Percentiles rank a stretch among this genome's conserved stretches.
Evolutionary conservation across 2,329 filamentous ascomycete genomes (phyloP).

Genomic region (Fusarium protoensiforme): DNA sequence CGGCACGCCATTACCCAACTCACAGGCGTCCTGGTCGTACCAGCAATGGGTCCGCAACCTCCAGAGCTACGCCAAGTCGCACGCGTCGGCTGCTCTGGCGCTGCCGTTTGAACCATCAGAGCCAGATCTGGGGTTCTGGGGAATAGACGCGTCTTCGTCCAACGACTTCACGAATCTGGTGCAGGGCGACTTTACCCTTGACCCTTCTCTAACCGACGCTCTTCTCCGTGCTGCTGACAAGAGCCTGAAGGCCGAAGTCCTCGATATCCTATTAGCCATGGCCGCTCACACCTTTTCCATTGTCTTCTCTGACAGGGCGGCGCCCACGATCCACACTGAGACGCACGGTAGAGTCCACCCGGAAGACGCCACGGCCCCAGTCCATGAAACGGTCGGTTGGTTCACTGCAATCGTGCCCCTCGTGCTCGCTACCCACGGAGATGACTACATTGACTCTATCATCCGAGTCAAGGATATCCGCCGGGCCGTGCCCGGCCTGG

Average conservation of each 20-base stretch:
- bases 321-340: neutral
- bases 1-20: neutral
- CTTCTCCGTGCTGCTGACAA: neutral
- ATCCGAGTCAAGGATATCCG: neutral
- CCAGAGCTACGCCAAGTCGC: neutral
- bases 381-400: constrained; percentile 3
- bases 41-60: neutral
- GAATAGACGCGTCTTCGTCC: neutral
- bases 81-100: neutral
- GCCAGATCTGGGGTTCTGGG: neutral
- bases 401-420: constrained; percentile 1
- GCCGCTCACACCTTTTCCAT: neutral
- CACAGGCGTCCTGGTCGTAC: neutral
- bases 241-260: neutral
- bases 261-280: neutral
- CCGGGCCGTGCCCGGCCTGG: neutral
- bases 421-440: neutral
- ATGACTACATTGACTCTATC: neutral
- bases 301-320: neutral
- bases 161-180: neutral
- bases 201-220: neutral
- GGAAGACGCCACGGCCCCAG: neutral
- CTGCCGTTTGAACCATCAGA: neutral
- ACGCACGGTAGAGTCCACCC: neutral
- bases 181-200: neutral